Base-by-base conservation (phyloP, 2,329 filamentous ascomycete species). In the Clarireedia homoeocarpa region DNA sequence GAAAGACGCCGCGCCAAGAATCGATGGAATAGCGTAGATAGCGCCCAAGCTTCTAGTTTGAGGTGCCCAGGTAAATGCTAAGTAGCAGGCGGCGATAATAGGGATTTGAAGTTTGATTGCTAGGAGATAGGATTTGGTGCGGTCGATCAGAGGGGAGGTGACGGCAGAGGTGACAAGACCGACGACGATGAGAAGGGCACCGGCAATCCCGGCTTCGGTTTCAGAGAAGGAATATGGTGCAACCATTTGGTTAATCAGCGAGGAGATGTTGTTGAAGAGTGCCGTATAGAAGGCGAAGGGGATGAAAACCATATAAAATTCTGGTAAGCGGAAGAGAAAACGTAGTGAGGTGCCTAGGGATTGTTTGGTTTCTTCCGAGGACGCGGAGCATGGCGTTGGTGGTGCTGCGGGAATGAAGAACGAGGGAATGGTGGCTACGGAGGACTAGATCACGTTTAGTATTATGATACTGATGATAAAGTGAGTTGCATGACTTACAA, bases 231-330 rank as follows among this genome's bases (percentile, higher is more conserved):
- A 88, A 73, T 96, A 92, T 0, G 94, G 94, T 40, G 82, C 76
- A 61, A 97, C 81, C 69, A 97, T 89, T 69, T 96, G 92, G 74
- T 92, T 95, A 9, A 97, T 78, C 1, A 97, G 81, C 1, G 88
- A 88, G 50, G 91, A 95, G 62, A 91, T 77, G 63, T 87, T 87
- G 77, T 97, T 97, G 83, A 99, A 99, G 74, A 94, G 86, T 65
- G 88, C 91, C 59, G 96, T 89, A 71, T 91, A 96, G 65, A 91
- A 72, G 61, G 81, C 74, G 73, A 92, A 97, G n/a, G 91, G 86
- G 58, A 91, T 66, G 59, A 91, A 75, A 62, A 96, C 73, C 60
- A 96, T 79, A 79, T 85, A 95, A 71, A 95, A 86, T 68, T 92
- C 85, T 17, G 80, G 75, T 5, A 83, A 88, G 34, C 67, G 69